phyloP scores from a whole-genome alignment of 1,139 yeast genomes.

The Hanseniaspora sp. region DNA sequence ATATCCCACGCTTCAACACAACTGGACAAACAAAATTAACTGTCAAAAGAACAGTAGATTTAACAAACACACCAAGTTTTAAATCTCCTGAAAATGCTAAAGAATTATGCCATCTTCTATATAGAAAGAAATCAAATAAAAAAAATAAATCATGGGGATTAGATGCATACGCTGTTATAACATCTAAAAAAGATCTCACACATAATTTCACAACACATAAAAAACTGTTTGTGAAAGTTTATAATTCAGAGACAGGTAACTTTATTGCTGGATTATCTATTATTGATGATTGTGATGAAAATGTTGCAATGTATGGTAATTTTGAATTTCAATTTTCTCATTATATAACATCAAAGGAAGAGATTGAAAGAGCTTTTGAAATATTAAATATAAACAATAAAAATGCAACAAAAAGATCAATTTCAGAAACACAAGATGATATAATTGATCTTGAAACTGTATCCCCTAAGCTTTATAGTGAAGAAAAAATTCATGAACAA shows the following conservation, averaged over 20 bases:
- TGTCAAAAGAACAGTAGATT: not conserved
- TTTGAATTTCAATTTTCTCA: conserved; percentile 48
- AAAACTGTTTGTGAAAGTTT: conserved; percentile 27
- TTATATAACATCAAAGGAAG: conserved; percentile 27
- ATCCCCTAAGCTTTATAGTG: not conserved
- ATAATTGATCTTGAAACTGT: no score
- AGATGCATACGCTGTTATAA: conserved; percentile 51
- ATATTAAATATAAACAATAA: not conserved
- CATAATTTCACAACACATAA: conserved; percentile 23
- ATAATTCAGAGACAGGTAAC: conserved; percentile 21
- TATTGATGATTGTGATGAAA: conserved; percentile 32
- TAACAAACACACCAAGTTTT: not conserved
- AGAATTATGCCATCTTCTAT: conserved; percentile 37
- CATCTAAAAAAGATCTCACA: conserved; percentile 15
- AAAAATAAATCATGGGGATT: conserved; percentile 95
- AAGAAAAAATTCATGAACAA: not conserved
- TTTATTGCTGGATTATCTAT: conserved; percentile 18
- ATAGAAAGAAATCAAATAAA: conserved; percentile 61
- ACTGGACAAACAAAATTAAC: not conserved
- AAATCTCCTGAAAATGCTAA: not conserved
- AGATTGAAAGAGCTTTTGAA: not conserved
- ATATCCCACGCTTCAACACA: conserved; percentile 25
- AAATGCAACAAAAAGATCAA: not conserved
- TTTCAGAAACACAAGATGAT: no score
- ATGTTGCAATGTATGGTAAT: conserved; percentile 37